Evolutionary conservation across 352 stramenopile species (phyloP).

Genomic region (Phytopythium vexans): DNA sequence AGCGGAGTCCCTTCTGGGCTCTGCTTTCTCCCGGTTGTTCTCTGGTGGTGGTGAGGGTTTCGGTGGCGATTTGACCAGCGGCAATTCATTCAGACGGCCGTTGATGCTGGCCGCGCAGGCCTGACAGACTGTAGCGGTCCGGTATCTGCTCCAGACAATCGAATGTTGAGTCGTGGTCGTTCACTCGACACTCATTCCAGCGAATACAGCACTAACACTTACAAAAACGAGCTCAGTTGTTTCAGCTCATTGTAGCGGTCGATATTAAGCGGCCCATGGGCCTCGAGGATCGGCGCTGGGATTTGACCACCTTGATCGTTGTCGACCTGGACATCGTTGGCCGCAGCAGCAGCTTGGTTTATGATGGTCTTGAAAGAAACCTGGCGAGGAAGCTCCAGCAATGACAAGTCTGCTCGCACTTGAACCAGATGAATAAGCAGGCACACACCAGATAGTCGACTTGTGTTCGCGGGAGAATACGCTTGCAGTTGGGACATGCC

Average conservation of each 20-base stretch:
- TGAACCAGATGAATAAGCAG: neutral
- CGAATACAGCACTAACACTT: conserved; percentile 3
- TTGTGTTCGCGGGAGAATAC: conserved; percentile 29
- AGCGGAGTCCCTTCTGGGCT: conserved; percentile 21
- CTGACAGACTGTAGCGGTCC: conserved; percentile 40
- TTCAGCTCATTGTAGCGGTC: conserved; percentile 44
- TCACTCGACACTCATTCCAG: neutral
- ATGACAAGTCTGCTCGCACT: neutral
- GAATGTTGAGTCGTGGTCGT: neutral
- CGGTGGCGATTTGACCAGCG: neutral
- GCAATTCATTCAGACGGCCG: neutral
- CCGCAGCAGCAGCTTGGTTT: conserved; percentile 11
- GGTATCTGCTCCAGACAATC: conserved; percentile 23
- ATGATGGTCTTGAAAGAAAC: conserved; percentile 46
- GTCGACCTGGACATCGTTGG: neutral
- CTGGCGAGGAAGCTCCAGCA: conserved; percentile 7
- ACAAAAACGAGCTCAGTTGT: conserved; percentile 34
- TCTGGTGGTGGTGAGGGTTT: neutral
- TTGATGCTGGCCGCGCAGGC: conserved; percentile 30
- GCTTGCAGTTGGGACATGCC: conserved; percentile 35
- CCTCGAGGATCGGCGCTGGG: conserved; percentile 28
- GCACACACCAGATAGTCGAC: conserved; percentile 40
- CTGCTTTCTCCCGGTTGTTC: neutral
- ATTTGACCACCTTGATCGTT: conserved; percentile 13
- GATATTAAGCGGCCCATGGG: conserved; percentile 25